These are phyloP conservation scores for Spathaspora gorwiae DNA, from an alignment of 805 yeast species.

Conservation along the genomic window DNA sequence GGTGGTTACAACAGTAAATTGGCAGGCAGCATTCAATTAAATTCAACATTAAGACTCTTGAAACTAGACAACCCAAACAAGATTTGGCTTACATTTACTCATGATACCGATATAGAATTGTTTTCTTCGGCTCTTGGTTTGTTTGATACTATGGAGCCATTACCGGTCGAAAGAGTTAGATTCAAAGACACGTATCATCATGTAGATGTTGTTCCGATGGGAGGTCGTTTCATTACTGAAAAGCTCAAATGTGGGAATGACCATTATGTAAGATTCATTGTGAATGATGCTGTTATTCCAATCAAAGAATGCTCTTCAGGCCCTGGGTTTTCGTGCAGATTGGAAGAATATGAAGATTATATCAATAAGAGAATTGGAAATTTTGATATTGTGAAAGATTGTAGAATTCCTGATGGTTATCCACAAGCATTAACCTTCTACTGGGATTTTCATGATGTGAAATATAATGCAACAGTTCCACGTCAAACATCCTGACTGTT, in stretches of 20 bases:
- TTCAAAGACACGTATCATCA: conserved; percentile 46
- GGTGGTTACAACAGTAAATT: conserved; percentile 56
- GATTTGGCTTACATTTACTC: conserved; percentile 67
- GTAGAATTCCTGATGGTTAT: conserved; percentile 18
- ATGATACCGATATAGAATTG: conserved; percentile 64
- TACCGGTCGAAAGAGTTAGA: conserved; percentile 44
- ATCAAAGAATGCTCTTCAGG: conserved; percentile 30
- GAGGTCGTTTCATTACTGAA: conserved; percentile 36
- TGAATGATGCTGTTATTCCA: conserved; percentile 40
- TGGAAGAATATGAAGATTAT: conserved; percentile 29
- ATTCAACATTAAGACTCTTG: conserved; percentile 46
- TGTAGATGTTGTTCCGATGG: conserved; percentile 35
- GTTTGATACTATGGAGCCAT: conserved; percentile 35
- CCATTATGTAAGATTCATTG: conserved; percentile 33
- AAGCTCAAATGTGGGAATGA: conserved; percentile 26
- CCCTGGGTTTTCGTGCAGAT: conserved; percentile 41
- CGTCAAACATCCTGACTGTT: background rate
- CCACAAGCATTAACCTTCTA: conserved; percentile 33
- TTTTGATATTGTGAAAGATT: conserved; percentile 21
- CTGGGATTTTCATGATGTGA: conserved; percentile 32
- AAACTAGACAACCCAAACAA: conserved; percentile 43
- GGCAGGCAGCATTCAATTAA: conserved; percentile 51
- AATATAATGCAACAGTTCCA: conserved; percentile 7
- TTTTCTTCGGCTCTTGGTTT: conserved; percentile 65
- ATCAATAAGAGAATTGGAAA: conserved; percentile 24